phyloP scores from a whole-genome alignment of 1,284 basidiomycete species.

The Leccinum glutinopallens region DNA sequence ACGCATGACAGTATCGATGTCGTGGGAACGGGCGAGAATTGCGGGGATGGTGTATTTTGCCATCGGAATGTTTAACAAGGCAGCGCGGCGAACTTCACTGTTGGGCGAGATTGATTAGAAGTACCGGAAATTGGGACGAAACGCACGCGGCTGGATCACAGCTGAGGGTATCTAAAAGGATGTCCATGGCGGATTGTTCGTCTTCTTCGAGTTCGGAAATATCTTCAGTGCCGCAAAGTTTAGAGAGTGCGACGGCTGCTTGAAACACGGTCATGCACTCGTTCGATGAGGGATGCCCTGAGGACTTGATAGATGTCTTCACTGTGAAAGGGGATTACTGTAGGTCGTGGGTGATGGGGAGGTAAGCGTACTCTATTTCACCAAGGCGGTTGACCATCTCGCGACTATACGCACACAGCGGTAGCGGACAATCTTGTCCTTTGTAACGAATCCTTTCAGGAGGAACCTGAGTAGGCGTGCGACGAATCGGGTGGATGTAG shows the following conservation, averaged over 20 bases:
- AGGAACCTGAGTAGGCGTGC: slow-evolving; percentile 77
- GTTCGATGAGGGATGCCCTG: slow-evolving; percentile 70
- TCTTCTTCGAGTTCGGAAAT: slow-evolving; percentile 65
- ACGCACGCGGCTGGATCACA: slow-evolving; percentile 81
- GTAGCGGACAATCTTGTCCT: slow-evolving; percentile 88
- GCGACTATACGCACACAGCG: slow-evolving; percentile 81
- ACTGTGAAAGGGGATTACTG: slow-evolving; percentile 42
- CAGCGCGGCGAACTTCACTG: slow-evolving; percentile 90
- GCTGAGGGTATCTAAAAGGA: slow-evolving; percentile 73
- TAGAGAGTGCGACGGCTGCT: slow-evolving; percentile 84
- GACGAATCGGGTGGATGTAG: slow-evolving; percentile 74
- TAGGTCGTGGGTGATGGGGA: background rate
- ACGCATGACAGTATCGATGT: slow-evolving; percentile 83
- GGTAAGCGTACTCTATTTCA: slow-evolving; percentile 73
- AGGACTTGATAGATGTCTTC: slow-evolving; percentile 81
- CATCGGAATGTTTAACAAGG: slow-evolving; percentile 79
- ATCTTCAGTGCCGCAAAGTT: slow-evolving; percentile 80
- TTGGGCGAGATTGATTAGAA: slow-evolving; percentile 4
- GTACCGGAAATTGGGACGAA: background rate
- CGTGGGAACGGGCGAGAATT: slow-evolving; percentile 82
- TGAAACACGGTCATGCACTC: slow-evolving; percentile 83
- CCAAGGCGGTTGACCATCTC: slow-evolving; percentile 81
- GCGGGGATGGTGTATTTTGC: slow-evolving; percentile 61
- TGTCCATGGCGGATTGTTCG: slow-evolving; percentile 65
- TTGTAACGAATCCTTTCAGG: slow-evolving; percentile 83